Evolutionary conservation across 306 rosid species (phyloP), one percentile per base, ranked within the genome.

Genomic region (Dalbergia oliveri): DNA sequence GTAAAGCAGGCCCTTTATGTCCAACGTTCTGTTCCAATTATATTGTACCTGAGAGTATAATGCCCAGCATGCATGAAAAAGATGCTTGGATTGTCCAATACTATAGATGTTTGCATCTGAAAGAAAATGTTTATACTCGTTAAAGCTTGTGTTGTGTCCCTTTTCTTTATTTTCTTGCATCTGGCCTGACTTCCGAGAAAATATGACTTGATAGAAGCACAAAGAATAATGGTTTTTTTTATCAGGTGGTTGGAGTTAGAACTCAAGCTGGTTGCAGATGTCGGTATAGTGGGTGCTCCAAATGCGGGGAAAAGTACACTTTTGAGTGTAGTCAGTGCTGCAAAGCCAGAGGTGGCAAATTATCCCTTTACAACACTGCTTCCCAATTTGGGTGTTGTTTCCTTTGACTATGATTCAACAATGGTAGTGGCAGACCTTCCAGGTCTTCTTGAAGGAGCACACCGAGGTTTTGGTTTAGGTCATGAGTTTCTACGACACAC

Each of bases 381-480:
- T 81, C 99, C 99, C 19, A 94, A 94, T 88, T 83, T 94, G 44
- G 99, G 97, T 8, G 97, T 95, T 57, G 98, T 95, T 87, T 95
- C 98, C 69, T 95, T 95, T 50, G 96, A 95, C 84, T 95, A 85
- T 76, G 94, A 93, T 85, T 85, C 99, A 47, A 86, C 94, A 16
- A 89, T 91, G 89, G 99, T 95, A 56, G 99, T 93, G 73, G 99
- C 99, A 72, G 99, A 95, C 81, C 97, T 95, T 70, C 98, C 98
- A 3, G 98, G 99, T 80, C 92, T 95, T 79, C 99, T 95, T 80
- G 98, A 95, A 90, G 99, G 99, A 69, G 99, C 99, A 31, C 98
- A 93, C 77, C 89, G 90, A 67, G 99, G 99, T 77, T 95, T 95
- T 57, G 99, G 99, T 82, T 88, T 91, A 85, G 98, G 98, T 72